Base-by-base conservation (phyloP, 345 rosid species). In the Populus euphratica region DNA sequence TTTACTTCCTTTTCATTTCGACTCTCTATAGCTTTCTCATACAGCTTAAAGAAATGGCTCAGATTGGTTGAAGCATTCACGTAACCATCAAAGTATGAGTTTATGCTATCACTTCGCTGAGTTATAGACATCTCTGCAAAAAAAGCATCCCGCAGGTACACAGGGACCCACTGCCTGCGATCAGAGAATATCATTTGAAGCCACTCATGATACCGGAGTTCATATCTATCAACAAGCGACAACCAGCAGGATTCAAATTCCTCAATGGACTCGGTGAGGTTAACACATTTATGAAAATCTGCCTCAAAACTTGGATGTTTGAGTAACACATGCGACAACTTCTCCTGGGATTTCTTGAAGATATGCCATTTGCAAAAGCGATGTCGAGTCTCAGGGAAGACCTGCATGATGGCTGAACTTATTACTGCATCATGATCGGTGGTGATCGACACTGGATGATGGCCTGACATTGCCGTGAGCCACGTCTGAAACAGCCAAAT, bases 161-260 rank as follows among this genome's bases (percentile, higher is more conserved):
- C 90, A 43, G 91, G 97, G 39, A 91, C 91, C 97, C 97, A 93
- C 39, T 88, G 96, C 52, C 88, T 87, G 75, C 94, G 87, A 69
- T 79, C 94, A 80, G 80, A 81, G 75, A 90, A 86, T 52, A 93
- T 79, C 0, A 93, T 86, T 70, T 79, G 90, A 64, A 93, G 85
- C 97, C 96, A 91, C 29, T 89, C 91, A 75, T 89, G 84, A 74
- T 87, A 88, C 83, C 83, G 74, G 8, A 91, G 70, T 77, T 83
- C 87, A 70, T 89, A 90, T 79, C 92, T 80, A 63, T 77, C 86
- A 41, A 89, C 18, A 43, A 93, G 76, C 14, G 86, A 82, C 56
- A 82, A 80, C 97, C 97, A 93, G 72, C 81, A 78, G 44, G 90
- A 79, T 80, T 93, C 96, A 77, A 93, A 93, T 78, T 93, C 97